Evolutionary conservation across 2,329 filamentous ascomycete genomes (phyloP).

Genomic region (Clathrospora elynae): DNA sequence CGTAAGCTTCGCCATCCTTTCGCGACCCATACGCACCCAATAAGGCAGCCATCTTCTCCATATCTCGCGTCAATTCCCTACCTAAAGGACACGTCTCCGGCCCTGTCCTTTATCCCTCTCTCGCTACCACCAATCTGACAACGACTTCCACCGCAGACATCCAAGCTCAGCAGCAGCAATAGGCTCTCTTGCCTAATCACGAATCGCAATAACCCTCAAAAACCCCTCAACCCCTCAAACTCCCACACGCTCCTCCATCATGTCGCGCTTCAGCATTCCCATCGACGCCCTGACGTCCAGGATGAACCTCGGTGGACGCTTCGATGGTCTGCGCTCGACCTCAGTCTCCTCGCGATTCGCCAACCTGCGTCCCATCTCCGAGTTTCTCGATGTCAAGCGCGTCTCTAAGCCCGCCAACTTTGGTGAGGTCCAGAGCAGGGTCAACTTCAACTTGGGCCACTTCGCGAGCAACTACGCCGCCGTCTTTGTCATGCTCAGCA

Average conservation of each 20-base stretch:
- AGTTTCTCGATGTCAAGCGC: constrained; percentile 96
- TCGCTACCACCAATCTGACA: constrained; percentile 28
- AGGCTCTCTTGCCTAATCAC: constrained; percentile 30
- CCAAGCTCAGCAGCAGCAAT: constrained; percentile 38
- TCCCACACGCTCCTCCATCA: constrained; percentile 50
- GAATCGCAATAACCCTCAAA: constrained; percentile 13
- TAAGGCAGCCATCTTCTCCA: constrained; percentile 39
- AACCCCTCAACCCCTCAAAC: constrained; percentile 10
- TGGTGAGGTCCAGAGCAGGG: constrained; percentile 82
- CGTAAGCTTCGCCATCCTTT: constrained; percentile 28
- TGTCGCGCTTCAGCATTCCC: constrained; percentile 91
- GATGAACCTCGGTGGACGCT: constrained; percentile 82
- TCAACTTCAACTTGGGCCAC: constrained; percentile 96
- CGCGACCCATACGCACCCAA: constrained; percentile 19
- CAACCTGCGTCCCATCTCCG: constrained; percentile 86
- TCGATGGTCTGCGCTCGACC: constrained; percentile 79
- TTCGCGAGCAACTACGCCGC: constrained; percentile 98
- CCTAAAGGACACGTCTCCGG: constrained; percentile 40
- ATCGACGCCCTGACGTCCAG: constrained; percentile 89
- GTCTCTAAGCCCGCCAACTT: constrained; percentile 94
- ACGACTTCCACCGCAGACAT: constrained; percentile 36
- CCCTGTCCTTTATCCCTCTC: constrained; percentile 6
- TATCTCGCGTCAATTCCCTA: constrained; percentile 6
- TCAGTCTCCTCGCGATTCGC: constrained; percentile 82
- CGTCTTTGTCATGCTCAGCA: constrained; percentile 90